These are phyloP conservation scores for Austropuccinia psidii DNA, from an alignment of 1,284 basidiomycete genomes.

Conservation along the genomic window DNA sequence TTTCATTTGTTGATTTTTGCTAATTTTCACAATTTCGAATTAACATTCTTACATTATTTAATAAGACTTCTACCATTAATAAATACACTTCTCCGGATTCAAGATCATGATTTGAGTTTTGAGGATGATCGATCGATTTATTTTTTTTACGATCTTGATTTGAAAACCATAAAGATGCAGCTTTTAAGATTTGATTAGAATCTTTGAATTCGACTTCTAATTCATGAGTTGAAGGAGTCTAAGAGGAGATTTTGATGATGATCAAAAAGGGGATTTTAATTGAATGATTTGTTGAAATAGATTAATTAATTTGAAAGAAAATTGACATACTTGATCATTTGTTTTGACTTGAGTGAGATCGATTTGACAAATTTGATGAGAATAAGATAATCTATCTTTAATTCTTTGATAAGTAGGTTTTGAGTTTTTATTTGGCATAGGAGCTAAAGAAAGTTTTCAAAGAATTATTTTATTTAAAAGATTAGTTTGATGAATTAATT, in stretches of 20 bases:
- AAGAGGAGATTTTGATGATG: conserved; percentile 38
- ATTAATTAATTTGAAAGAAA: not conserved
- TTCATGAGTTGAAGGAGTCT: conserved; percentile 50
- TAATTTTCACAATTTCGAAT: conserved; percentile 47
- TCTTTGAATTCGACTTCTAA: conserved; percentile 56
- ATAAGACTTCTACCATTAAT: conserved; percentile 49
- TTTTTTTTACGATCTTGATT: no score
- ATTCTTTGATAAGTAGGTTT: conserved; percentile 51
- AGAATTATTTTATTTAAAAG: not conserved
- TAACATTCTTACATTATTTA: conserved; percentile 53
- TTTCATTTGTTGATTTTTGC: no score
- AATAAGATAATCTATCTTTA: conserved; percentile 87
- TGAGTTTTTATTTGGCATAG: conserved; percentile 41
- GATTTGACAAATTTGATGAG: conserved; percentile 82
- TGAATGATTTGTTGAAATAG: not conserved
- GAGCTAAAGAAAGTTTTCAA: conserved; percentile 37
- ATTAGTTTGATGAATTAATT: not conserved
- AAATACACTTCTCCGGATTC: not conserved
- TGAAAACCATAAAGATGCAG: conserved; percentile 44
- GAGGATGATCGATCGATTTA: no score
- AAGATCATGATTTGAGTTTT: conserved; percentile 42
- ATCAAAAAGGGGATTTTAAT: conserved; percentile 11
- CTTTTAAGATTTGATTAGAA: conserved; percentile 51
- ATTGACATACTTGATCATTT: conserved; percentile 36
- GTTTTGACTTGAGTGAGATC: conserved; percentile 83